These are phyloP conservation scores for Trametes coccinea DNA, from an alignment of 768 basidiomycete species.

Conservation along the genomic window DNA sequence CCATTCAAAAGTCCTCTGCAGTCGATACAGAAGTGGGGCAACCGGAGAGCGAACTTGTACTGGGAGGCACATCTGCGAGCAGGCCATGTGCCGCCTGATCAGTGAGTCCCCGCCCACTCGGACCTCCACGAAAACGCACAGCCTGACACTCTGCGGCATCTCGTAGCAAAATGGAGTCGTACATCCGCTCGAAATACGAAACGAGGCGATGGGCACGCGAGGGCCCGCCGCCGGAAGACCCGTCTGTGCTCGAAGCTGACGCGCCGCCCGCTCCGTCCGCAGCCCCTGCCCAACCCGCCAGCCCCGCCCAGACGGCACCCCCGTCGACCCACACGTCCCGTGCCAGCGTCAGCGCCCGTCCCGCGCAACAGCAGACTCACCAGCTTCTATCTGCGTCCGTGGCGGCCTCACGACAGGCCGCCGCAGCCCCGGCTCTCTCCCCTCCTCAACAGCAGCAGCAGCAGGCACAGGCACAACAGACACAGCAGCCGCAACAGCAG, in stretches of 20 bases:
- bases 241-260: slow-evolving; percentile 66
- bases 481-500: slow-evolving; percentile 26
- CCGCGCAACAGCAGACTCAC: slow-evolving; percentile 56
- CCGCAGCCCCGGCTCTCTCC: slow-evolving; percentile 1
- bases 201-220: slow-evolving; percentile 89
- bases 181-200: slow-evolving; percentile 97
- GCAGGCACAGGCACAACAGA: slow-evolving; percentile 25
- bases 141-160: neutral
- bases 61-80: slow-evolving; percentile 96
- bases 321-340: slow-evolving; percentile 27
- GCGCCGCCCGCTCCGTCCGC: slow-evolving; percentile 28
- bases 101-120: slow-evolving; percentile 57
- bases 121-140: neutral
- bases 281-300: slow-evolving; percentile 17
- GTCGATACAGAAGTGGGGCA: slow-evolving; percentile 95
- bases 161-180: slow-evolving; percentile 95
- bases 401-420: slow-evolving; percentile 17
- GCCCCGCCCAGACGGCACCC: neutral
- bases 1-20: slow-evolving; percentile 26
- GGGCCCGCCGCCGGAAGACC: slow-evolving; percentile 82
- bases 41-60: slow-evolving; percentile 87
- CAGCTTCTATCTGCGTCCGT: slow-evolving; percentile 50
- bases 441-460: slow-evolving; percentile 18
- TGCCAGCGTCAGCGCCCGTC: slow-evolving; percentile 18
- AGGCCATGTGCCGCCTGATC: slow-evolving; percentile 91